Evolutionary conservation across 805 yeast species (phyloP).

Genomic region (Yamadazyma ubonensis): DNA sequence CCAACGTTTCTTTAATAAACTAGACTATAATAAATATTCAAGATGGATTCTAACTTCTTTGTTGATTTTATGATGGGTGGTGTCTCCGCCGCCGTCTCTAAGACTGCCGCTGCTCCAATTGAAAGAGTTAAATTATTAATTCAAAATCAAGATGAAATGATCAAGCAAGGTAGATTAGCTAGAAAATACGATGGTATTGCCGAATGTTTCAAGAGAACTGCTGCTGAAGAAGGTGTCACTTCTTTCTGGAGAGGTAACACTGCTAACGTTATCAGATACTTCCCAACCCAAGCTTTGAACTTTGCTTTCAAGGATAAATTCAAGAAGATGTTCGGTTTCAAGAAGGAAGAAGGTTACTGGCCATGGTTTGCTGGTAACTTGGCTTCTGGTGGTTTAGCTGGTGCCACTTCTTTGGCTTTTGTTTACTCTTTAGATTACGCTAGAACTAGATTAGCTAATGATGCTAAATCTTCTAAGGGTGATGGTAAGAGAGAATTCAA

Average conservation of each 20-base stretch:
- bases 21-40: conserved; percentile 11
- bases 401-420: conserved; percentile 90
- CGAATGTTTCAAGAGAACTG: conserved; percentile 94
- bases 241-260: conserved; percentile 99
- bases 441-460: conserved; percentile 98
- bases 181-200: conserved; percentile 83
- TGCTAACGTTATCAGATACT: conserved; percentile 97
- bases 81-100: conserved; percentile 98
- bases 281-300: conserved; percentile 99
- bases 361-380: conserved; percentile 96
- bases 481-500: conserved; percentile 87
- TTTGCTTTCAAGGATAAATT: conserved; percentile 98
- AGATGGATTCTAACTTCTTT: conserved; percentile 17
- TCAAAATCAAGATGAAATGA: conserved; percentile 98
- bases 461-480: conserved; percentile 87
- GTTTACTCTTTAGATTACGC: conserved; percentile 98
- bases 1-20: conserved; percentile 10
- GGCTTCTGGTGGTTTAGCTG: conserved; percentile 98
- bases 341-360: conserved; percentile 92
- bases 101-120: conserved; percentile 97
- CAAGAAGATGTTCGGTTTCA: conserved; percentile 94
- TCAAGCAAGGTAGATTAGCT: conserved; percentile 94
- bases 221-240: conserved; percentile 86
- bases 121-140: conserved; percentile 95
- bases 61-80: conserved; percentile 71